phyloP scores from a whole-genome alignment of 2,329 filamentous ascomycete genomes.

The Xylariaceae sp. region DNA sequence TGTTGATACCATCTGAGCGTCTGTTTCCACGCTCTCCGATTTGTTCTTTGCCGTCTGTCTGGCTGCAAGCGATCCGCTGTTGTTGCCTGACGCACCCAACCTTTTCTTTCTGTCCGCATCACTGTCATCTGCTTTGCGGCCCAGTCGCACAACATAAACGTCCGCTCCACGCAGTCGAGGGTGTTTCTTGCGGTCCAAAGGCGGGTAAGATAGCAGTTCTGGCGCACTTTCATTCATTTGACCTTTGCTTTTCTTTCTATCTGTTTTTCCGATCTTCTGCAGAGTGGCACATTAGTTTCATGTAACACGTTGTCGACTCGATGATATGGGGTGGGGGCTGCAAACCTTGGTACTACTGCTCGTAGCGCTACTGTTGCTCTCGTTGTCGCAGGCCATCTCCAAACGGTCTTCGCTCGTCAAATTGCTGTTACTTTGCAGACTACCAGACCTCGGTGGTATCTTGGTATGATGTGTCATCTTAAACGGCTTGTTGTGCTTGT shows the following conservation, averaged over 20 bases:
- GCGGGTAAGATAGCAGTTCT: not conserved
- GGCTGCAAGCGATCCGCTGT: not conserved
- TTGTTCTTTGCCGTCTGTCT: not conserved
- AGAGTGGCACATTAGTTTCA: not conserved
- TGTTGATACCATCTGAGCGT: slow-evolving; percentile 6
- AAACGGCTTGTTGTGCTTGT: slow-evolving; percentile 7
- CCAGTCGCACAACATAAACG: slow-evolving; percentile 48
- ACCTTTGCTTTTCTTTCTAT: no score
- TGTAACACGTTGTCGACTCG: not conserved
- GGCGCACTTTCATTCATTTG: no score
- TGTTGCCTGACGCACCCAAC: not conserved
- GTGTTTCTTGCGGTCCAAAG: slow-evolving; percentile 43
- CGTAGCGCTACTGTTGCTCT: slow-evolving; percentile 6
- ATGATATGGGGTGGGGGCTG: no score
- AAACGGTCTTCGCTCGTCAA: not conserved
- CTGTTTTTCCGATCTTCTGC: no score
- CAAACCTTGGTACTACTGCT: not conserved
- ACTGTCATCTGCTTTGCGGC: slow-evolving; percentile 14
- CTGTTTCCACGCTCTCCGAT: no score
- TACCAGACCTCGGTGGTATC: slow-evolving; percentile 6
- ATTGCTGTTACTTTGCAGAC: not conserved
- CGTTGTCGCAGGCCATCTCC: not conserved
- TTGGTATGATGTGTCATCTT: slow-evolving; percentile 14
- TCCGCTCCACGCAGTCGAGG: slow-evolving; percentile 47
- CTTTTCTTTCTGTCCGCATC: not conserved